Evolutionary conservation across 352 stramenopile species (phyloP), one percentile per base, ranked within the genome.

Genomic region (Detonula confervacea): DNA sequence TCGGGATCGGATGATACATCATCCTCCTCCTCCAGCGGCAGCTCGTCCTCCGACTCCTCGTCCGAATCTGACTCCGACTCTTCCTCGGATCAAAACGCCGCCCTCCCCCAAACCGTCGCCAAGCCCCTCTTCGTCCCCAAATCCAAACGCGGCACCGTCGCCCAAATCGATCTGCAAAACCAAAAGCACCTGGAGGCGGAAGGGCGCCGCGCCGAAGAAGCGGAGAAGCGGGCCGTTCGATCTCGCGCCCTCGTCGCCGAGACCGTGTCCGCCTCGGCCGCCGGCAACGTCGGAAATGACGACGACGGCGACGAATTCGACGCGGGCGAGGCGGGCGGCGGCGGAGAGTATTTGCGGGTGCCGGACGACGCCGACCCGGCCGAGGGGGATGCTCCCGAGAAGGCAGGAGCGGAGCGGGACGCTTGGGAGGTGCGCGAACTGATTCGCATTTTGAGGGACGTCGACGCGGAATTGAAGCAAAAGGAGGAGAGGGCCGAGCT

Each of bases 401-500:
- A 66, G 44, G 44, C 51, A 6, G 29, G 52, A 18, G 33, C 57
- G 18, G 79, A 87, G 68, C 30, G 73, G n/a, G 80, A 92, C 74
- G 79, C 76, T 16, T 93, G 88, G 88, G 84, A 93, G 78, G 57
- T 93, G 12, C 76, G 88, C 27, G 88, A 93, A 65, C 25, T 93
- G 2, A 42, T 78, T 39, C 84, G 88, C 22, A 68, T 92, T 25
- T 51, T 93, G 9, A 33, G 69, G 6, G 76, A 89, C 9, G 49
- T 88, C 33, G 83, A 91, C 35, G 37, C 80, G 25, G 42, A 72
- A 22, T 22, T 37, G 18, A 75, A 95, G 66, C 83, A 83, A 16
- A 87, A 93, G 35, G 90, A 93, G 24, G 96, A 99, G 74, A 89
- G 89, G 9, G 83, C 92, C 39, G 97, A 99, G 78, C 95, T 95